Conservation (phyloP, 73 alveolate genomes). For the Symbiodinium natans region DNA sequence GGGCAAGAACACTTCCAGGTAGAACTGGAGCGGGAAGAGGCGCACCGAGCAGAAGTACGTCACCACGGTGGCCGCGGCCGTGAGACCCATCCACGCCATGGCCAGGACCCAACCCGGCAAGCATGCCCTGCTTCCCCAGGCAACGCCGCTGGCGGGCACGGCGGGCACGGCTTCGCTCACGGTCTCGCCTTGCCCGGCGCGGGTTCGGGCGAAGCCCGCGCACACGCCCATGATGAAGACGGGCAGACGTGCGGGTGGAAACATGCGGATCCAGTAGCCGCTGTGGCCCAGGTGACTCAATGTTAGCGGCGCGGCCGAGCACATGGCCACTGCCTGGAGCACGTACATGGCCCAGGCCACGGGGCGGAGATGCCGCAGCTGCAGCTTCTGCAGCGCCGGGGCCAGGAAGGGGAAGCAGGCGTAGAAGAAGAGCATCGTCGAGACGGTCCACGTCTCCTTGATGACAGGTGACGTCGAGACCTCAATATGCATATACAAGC, state of each 20-base stretch:
- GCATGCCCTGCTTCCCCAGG: too few species aligned
- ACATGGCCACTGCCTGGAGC: background rate
- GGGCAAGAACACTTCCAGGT: background rate
- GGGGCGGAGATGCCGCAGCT: background rate
- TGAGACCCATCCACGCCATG: too few species aligned
- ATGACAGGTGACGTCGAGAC: background rate
- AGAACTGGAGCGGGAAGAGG: background rate
- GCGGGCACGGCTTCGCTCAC: too few species aligned
- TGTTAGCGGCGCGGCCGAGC: background rate
- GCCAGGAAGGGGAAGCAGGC: conserved; percentile 5
- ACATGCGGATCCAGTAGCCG: too few species aligned
- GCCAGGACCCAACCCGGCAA: too few species aligned
- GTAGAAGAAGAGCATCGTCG: conserved; percentile 26
- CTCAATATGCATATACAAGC: too few species aligned
- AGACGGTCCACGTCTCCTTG: conserved; percentile 10
- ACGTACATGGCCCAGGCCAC: conserved; percentile 9
- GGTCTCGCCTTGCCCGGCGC: background rate
- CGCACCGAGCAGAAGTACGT: background rate
- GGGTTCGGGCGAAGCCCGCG: background rate
- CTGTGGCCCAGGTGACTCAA: background rate
- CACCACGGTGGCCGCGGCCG: background rate
- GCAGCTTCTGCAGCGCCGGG: background rate
- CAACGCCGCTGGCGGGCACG: too few species aligned
- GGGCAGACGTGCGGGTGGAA: background rate
- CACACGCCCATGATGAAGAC: conserved; percentile 30